A percentile compares a stretch with the other conserved stretches of the same genome.
These are phyloP conservation scores for Exserohilum rostratum DNA, from an alignment of 2,329 filamentous ascomycete species.

Conservation along the genomic window DNA sequence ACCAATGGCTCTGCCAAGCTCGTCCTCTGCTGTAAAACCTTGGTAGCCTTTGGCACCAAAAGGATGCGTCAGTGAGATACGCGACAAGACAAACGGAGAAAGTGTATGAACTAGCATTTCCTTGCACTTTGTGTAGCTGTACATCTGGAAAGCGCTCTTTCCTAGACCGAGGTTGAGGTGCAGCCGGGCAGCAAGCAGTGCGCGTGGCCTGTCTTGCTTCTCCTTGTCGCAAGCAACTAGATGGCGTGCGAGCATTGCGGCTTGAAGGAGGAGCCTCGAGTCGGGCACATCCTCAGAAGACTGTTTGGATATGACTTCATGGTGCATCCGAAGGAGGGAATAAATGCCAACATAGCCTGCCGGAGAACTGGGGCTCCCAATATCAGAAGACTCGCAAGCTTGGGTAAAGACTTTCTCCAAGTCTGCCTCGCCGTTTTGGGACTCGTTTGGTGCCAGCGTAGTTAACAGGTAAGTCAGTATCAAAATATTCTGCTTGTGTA, in stretches of 20 bases:
- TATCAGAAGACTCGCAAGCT: conserved; percentile 5
- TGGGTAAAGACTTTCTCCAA: background rate
- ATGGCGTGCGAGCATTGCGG: conserved; percentile 34
- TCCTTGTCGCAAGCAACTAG: conserved; percentile 31
- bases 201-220: conserved; percentile 33
- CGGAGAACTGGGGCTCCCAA: conserved; percentile 18
- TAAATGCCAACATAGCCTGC: conserved; percentile 30
- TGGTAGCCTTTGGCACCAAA: conserved; percentile 37
- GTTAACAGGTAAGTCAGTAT: conserved; percentile 36
- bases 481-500: conserved; percentile 28
- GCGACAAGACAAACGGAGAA: conserved; percentile 38
- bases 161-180: conserved; percentile 41
- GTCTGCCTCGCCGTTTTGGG: background rate
- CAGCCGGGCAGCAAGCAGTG: conserved; percentile 41
- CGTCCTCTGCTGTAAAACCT: conserved; percentile 36
- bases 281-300: conserved; percentile 11
- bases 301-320: conserved; percentile 3
- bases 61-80: conserved; percentile 43
- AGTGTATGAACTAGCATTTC: conserved; percentile 45
- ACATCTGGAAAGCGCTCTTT: conserved; percentile 38
- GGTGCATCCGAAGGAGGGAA: conserved; percentile 30
- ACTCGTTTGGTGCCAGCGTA: conserved; percentile 13
- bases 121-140: conserved; percentile 35
- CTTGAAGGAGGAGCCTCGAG: conserved; percentile 35
- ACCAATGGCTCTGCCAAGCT: conserved; percentile 35